Evolutionary conservation across 2,329 filamentous ascomycete species (phyloP).

Genomic region (Metarhizium humberi): DNA sequence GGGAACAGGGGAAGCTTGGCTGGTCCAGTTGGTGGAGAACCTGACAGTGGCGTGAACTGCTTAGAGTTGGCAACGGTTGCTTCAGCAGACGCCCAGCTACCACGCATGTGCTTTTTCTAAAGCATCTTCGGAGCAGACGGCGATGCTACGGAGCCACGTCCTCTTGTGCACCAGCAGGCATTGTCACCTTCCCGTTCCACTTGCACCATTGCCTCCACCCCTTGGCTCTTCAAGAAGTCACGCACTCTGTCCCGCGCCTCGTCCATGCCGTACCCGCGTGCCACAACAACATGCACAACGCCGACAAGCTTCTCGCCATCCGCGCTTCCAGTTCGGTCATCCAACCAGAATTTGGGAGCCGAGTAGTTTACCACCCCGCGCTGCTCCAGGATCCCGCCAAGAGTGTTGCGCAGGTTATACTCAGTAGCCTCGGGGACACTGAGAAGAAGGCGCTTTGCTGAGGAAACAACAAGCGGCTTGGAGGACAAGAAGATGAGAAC

Average conservation of each 20-base stretch:
- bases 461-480: constrained; percentile 76
- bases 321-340: constrained; percentile 48
- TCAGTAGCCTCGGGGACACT: constrained; percentile 79
- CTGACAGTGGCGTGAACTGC: not conserved
- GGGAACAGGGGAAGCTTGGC: not conserved
- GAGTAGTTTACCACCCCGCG: constrained; percentile 79
- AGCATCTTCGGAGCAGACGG: constrained; percentile 25
- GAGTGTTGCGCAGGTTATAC: constrained; percentile 76
- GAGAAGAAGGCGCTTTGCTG: constrained; percentile 73
- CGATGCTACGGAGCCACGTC: constrained; percentile 18
- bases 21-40: not conserved
- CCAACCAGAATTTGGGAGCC: constrained; percentile 86
- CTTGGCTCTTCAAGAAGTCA: constrained; percentile 58
- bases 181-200: constrained; percentile 75
- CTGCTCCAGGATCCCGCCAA: constrained; percentile 74
- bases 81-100: not conserved
- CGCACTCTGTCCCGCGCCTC: constrained; percentile 74
- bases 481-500: constrained; percentile 89
- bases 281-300: constrained; percentile 77
- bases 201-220: constrained; percentile 78
- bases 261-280: constrained; percentile 62
- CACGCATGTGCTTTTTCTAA: constrained; percentile 10
- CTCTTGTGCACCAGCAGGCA: constrained; percentile 47
- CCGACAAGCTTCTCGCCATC: constrained; percentile 55
- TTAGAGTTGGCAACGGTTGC: not conserved